A percentile compares a stretch with the other conserved stretches of the same genome.
Conservation (phyloP, 768 basidiomycete genomes). For the Boletus coccyginus region DNA sequence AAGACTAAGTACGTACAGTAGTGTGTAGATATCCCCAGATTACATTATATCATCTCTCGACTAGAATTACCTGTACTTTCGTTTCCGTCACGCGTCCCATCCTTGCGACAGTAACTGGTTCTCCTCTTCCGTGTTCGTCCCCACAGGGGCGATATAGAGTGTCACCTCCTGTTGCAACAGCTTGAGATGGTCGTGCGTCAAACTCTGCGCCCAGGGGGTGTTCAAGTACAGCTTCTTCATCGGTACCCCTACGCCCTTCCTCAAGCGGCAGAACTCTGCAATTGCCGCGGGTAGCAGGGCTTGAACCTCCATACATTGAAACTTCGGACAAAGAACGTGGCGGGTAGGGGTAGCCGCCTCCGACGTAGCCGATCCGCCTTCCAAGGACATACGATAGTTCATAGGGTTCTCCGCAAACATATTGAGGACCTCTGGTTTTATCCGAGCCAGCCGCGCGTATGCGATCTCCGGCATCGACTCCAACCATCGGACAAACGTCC, state of each 20-base stretch:
- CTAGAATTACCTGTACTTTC: constrained; percentile 1
- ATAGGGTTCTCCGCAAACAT: constrained; percentile 45
- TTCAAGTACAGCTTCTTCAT: constrained; percentile 50
- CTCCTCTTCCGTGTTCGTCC: constrained; percentile 48
- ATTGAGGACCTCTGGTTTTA: constrained; percentile 42
- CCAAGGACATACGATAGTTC: constrained; percentile 14
- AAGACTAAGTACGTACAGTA: neutral
- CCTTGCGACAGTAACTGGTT: constrained; percentile 28
- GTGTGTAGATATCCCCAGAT: neutral
- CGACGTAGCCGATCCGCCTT: constrained; percentile 1
- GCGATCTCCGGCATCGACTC: constrained; percentile 55
- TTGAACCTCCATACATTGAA: constrained; percentile 48
- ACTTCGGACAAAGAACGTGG: constrained; percentile 41
- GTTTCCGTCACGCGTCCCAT: constrained; percentile 9
- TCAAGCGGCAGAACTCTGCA: constrained; percentile 34
- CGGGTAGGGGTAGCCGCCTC: constrained; percentile 4
- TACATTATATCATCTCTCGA: neutral
- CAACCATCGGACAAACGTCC: constrained; percentile 47
- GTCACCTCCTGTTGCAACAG: constrained; percentile 22
- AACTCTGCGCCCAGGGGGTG: constrained; percentile 25
- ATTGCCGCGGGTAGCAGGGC: constrained; percentile 32
- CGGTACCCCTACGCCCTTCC: constrained; percentile 42
- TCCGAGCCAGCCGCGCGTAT: constrained; percentile 48
- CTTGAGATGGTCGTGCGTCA: constrained; percentile 23
- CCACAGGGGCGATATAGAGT: constrained; percentile 32